Evolutionary conservation across 2,329 filamentous ascomycete genomes (phyloP).

Genomic region (Xylaria sp.): DNA sequence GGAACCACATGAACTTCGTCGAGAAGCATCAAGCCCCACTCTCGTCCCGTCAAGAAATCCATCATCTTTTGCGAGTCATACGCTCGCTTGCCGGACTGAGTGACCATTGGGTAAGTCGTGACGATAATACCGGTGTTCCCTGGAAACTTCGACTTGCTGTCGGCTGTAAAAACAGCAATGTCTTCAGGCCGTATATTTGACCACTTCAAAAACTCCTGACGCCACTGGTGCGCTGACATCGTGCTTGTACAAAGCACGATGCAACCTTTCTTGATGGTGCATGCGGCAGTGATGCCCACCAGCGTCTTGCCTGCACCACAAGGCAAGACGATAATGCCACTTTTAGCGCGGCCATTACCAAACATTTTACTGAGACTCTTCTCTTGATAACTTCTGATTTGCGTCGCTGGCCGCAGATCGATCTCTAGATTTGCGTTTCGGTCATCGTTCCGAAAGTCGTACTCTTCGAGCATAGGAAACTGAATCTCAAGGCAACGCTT

Average conservation of each 20-base stretch:
- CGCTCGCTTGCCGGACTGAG: slow-evolving; percentile 84
- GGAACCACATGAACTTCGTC: slow-evolving; percentile 99
- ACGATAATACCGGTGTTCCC: slow-evolving; percentile 96
- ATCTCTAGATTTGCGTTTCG: slow-evolving; percentile 93
- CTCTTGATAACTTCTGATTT: slow-evolving; percentile 94
- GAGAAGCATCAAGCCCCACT: slow-evolving; percentile 97
- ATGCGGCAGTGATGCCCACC: slow-evolving; percentile 97
- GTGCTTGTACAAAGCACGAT: slow-evolving; percentile 96
- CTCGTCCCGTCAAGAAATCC: slow-evolving; percentile 86
- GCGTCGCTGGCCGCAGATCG: slow-evolving; percentile 86
- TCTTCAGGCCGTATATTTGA: slow-evolving; percentile 94
- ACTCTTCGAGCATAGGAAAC: slow-evolving; percentile 92
- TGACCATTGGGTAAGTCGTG: slow-evolving; percentile 99
- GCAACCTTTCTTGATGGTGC: slow-evolving; percentile 95
- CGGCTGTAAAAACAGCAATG: slow-evolving; percentile 93
- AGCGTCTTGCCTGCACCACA: slow-evolving; percentile 97
- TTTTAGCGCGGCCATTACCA: slow-evolving; percentile 95
- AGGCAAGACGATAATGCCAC: slow-evolving; percentile 95
- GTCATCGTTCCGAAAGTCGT: slow-evolving; percentile 93
- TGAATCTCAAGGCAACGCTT: slow-evolving; percentile 89
- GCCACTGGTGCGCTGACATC: slow-evolving; percentile 98
- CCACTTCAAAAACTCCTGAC: slow-evolving; percentile 97
- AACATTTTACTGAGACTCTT: slow-evolving; percentile 99
- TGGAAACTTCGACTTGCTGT: slow-evolving; percentile 85
- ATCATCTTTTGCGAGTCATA: slow-evolving; percentile 98